These are phyloP conservation scores for Phytophthora pluvialis DNA, from an alignment of 352 stramenopile genomes.

Conservation along the genomic window DNA sequence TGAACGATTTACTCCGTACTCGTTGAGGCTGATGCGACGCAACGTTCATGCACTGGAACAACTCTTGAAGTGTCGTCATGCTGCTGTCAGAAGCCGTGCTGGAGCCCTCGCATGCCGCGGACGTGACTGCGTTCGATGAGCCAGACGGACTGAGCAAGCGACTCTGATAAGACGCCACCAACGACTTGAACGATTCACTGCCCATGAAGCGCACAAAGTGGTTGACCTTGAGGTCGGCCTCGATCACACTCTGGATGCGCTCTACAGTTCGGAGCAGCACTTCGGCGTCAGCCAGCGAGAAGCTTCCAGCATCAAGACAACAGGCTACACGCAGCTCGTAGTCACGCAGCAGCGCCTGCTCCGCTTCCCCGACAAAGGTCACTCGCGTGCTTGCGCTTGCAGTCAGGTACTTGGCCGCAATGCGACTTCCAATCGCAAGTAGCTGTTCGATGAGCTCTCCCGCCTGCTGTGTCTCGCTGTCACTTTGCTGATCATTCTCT, in stretches of 20 bases:
- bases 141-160: slow-evolving; percentile 72
- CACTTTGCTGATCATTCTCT: slow-evolving; percentile 32
- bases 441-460: slow-evolving; percentile 78
- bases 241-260: slow-evolving; percentile 63
- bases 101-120: slow-evolving; percentile 33
- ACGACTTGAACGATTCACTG: slow-evolving; percentile 79
- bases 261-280: slow-evolving; percentile 61
- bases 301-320: slow-evolving; percentile 69
- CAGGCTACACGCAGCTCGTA: slow-evolving; percentile 65
- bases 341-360: slow-evolving; percentile 61
- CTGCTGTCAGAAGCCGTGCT: slow-evolving; percentile 74
- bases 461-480: slow-evolving; percentile 37
- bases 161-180: slow-evolving; percentile 80
- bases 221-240: slow-evolving; percentile 84
- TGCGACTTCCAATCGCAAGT: slow-evolving; percentile 53
- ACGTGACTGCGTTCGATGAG: slow-evolving; percentile 29
- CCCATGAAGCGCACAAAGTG: slow-evolving; percentile 90
- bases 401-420: slow-evolving; percentile 71
- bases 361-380: slow-evolving; percentile 72
- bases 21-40: slow-evolving; percentile 81
- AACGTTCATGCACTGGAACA: slow-evolving; percentile 91
- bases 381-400: slow-evolving; percentile 59
- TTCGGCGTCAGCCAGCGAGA: slow-evolving; percentile 71
- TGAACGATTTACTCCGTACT: slow-evolving; percentile 75
- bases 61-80: slow-evolving; percentile 84